These are phyloP conservation scores for Neonectria neomacrospora DNA, from an alignment of 2,329 filamentous ascomycete genomes.

Conservation along the genomic window DNA sequence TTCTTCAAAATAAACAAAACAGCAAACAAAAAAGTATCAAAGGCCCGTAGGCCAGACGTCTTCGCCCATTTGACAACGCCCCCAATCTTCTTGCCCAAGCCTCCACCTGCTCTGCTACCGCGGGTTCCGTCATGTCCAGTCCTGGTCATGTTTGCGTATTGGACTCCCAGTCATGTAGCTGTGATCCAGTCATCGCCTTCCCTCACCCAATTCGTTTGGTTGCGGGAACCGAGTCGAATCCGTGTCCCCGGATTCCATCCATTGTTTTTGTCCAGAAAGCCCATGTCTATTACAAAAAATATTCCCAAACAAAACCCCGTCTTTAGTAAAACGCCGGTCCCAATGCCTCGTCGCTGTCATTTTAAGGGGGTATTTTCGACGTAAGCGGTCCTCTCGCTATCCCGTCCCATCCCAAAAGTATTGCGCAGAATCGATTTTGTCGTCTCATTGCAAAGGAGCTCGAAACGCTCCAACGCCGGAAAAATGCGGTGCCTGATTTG, in stretches of 20 bases:
- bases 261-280: slow-evolving; percentile 12
- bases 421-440: slow-evolving; percentile 32
- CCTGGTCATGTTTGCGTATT: slow-evolving; percentile 3
- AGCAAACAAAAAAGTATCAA: slow-evolving; percentile 3
- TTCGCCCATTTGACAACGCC: slow-evolving; percentile 1
- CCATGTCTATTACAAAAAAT: slow-evolving; percentile 26
- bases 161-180: neutral
- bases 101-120: neutral
- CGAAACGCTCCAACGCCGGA: slow-evolving; percentile 39
- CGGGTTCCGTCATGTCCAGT: slow-evolving; percentile 17
- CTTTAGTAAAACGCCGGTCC: slow-evolving; percentile 27
- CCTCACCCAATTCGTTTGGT: neutral
- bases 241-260: neutral
- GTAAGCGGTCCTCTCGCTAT: slow-evolving; percentile 19
- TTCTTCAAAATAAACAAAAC: slow-evolving; percentile 17
- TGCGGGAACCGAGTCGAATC: neutral
- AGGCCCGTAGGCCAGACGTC: neutral
- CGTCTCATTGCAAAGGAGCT: slow-evolving; percentile 33
- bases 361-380: slow-evolving; percentile 31
- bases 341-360: slow-evolving; percentile 28
- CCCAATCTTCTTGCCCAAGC: neutral
- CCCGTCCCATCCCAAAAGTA: slow-evolving; percentile 33
- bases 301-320: slow-evolving; percentile 24
- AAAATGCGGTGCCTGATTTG: slow-evolving; percentile 26
- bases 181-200: neutral